Evolutionary conservation across 768 basidiomycete genomes (phyloP), one percentile per base, ranked within the genome.

Genomic region (Boletus sensibilis): DNA sequence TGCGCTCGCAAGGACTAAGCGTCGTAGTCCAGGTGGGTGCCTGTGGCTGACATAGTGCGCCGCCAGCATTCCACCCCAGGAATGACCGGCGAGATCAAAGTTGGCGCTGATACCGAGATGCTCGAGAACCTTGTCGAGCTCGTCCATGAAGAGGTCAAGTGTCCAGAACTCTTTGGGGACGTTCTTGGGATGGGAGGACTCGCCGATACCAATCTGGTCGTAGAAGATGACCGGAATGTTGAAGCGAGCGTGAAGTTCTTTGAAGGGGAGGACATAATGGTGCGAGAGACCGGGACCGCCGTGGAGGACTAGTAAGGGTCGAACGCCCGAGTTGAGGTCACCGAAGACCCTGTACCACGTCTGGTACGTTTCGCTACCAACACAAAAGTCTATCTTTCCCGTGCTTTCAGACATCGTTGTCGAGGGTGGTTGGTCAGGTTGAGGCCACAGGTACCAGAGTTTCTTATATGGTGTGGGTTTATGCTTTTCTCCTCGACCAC

Each of bases 51-150:
- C 78, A 47, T 76, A 79, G 38, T 78, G 74, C 6, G 70, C 58
- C 0, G 71, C 81, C 10, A 85, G 71, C 69, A 82, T 82, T 1
- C 78, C 82, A 13, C 84, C 84, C 83, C 83, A 83, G 5, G 80
- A 83, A 46, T 85, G 83, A 0, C 84, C 84, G 1, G 77, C 58
- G 2, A 85, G 62, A 58, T 78, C 73, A 63, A 76, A 84, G n/a
- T 64, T 58, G 6, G 66, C 60, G 10, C 64, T 41, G 55, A 84
- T 75, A 0, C 68, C 73, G 20, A 85, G 69, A 21, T 78, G 59
- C 5, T 60, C 43, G 23, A 84, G 50, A 10, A 85, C 59, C 50
- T 82, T 83, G 27, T 75, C 73, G 34, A 86, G 78, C 70, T 86
- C 80, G 40, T 78, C 78, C 51, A 81, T 64, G 70, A 82, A 85